Percentiles rank a stretch among this genome's conserved stretches.
Conservation (phyloP, 192 early-diverging fungal species). For the Glomus cerebriforme region DNA sequence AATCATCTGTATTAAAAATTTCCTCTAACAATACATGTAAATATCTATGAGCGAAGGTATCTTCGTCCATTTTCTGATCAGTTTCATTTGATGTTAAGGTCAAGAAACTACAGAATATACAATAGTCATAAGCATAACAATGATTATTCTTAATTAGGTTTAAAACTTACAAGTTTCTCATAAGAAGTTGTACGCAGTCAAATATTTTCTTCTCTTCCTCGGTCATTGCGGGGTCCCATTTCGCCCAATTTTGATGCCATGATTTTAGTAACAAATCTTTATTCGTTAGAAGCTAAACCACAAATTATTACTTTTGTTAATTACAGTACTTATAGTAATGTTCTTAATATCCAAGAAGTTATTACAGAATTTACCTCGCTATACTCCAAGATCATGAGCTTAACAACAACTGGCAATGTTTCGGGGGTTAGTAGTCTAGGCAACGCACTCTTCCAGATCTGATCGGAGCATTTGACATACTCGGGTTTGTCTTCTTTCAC, state of each 20-base stretch:
- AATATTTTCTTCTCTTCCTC: slow-evolving; percentile 26
- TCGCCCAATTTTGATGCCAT: slow-evolving; percentile 21
- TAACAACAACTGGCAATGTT: slow-evolving; percentile 21
- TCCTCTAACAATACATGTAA: slow-evolving; percentile 16
- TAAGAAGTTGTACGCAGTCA: slow-evolving; percentile 22
- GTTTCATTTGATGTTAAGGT: slow-evolving; percentile 16
- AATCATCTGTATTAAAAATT: slow-evolving; percentile 17
- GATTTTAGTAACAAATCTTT: slow-evolving; percentile 6
- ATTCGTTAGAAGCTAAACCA: slow-evolving; percentile 22
- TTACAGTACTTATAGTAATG: slow-evolving; percentile 11
- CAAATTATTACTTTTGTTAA: slow-evolving; percentile 24
- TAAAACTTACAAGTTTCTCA: slow-evolving; percentile 30
- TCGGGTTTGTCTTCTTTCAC: slow-evolving; percentile 19
- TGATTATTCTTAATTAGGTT: slow-evolving; percentile 19
- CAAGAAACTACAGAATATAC: slow-evolving; percentile 21
- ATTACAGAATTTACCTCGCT: slow-evolving; percentile 12
- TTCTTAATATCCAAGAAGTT: slow-evolving; percentile 21
- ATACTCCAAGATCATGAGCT: slow-evolving; percentile 14
- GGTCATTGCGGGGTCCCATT: background rate
- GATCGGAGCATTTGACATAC: slow-evolving; percentile 16
- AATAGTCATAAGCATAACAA: slow-evolving; percentile 20
- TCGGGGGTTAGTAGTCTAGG: slow-evolving; percentile 11
- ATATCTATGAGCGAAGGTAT: slow-evolving; percentile 23
- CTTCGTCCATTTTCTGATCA: slow-evolving; percentile 17
- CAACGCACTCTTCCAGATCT: slow-evolving; percentile 5